Evolutionary conservation across 1,139 yeast species (phyloP).

Genomic region (Yamadazyma aaseri): DNA sequence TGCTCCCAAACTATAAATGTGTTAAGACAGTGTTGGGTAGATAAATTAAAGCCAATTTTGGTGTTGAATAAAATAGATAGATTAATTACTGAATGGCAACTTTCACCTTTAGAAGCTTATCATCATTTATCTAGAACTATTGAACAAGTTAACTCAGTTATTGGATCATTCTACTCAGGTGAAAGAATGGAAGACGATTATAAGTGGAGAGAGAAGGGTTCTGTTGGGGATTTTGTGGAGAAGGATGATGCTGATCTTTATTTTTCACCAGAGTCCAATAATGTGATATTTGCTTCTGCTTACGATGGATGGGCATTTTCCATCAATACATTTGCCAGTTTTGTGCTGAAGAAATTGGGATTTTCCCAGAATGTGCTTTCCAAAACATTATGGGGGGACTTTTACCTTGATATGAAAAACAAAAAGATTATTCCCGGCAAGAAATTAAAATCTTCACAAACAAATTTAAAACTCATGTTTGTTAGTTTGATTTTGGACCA

Average conservation of each 20-base stretch:
- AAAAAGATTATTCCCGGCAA: conserved; percentile 72
- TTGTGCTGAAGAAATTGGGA: conserved; percentile 83
- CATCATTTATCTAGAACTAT: conserved; percentile 72
- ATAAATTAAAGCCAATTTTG: conserved; percentile 80
- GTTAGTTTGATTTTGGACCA: conserved; percentile 85
- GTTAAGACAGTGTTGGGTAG: conserved; percentile 93
- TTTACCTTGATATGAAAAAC: conserved; percentile 82
- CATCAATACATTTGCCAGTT: conserved; percentile 80
- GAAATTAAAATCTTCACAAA: conserved; percentile 48
- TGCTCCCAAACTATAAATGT: conserved; percentile 97
- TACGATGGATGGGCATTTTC: conserved; percentile 98
- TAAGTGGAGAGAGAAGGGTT: conserved; percentile 71
- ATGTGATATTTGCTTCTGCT: conserved; percentile 93
- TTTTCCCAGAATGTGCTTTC: conserved; percentile 76
- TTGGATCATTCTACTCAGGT: conserved; percentile 91
- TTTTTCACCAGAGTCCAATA: conserved; percentile 85
- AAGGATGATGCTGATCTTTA: conserved; percentile 81
- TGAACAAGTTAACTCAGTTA: conserved; percentile 92
- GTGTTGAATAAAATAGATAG: conserved; percentile 95
- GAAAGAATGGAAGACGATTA: conserved; percentile 91
- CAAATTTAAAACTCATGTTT: conserved; percentile 70
- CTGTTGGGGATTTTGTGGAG: conserved; percentile 62
- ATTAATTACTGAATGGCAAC: conserved; percentile 74
- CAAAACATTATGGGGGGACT: conserved; percentile 97
- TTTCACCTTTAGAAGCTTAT: conserved; percentile 85